Percentiles rank a stretch among this genome's conserved stretches.
Evolutionary conservation across 352 stramenopile genomes (phyloP).

Genomic region (Pilasporangium apinafurcum): DNA sequence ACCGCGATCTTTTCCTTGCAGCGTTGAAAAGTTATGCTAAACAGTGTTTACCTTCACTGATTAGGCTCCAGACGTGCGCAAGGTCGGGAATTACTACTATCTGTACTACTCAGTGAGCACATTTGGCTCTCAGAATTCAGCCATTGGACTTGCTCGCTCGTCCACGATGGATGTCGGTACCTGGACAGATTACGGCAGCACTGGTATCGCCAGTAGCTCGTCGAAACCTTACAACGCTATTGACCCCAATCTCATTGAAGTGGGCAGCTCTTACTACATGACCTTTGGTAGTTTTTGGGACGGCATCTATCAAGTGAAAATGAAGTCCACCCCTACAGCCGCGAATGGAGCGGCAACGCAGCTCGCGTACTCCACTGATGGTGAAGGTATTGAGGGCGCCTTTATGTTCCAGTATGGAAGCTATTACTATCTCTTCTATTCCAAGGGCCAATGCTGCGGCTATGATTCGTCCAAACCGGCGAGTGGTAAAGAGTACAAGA

Average conservation of each 20-base stretch:
- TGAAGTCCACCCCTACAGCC: neutral
- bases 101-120: constrained; percentile 52
- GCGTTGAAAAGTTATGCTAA: neutral
- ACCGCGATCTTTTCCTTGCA: neutral
- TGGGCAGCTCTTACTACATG: constrained; percentile 26
- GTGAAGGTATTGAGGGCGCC: constrained; percentile 24
- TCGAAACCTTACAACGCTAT: constrained; percentile 49
- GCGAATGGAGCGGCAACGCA: constrained; percentile 30
- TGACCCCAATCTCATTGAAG: constrained; percentile 35
- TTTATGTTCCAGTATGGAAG: constrained; percentile 27
- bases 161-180: constrained; percentile 35
- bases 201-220: constrained; percentile 21
- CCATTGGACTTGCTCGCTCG: constrained; percentile 33
- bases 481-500: constrained; percentile 43
- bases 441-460: constrained; percentile 27
- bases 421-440: constrained; percentile 46
- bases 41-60: neutral
- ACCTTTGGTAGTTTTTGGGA: constrained; percentile 34
- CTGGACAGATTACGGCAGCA: constrained; percentile 25
- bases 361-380: no score
- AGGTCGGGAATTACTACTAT: constrained; percentile 44
- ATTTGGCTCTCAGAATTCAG: constrained; percentile 35
- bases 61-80: constrained; percentile 36
- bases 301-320: neutral
- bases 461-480: no score